Percentiles rank a stretch among this genome's conserved stretches.
Conservation (phyloP, 1,284 basidiomycete genomes). For the Austroboletus olivaceoglutinosus region DNA sequence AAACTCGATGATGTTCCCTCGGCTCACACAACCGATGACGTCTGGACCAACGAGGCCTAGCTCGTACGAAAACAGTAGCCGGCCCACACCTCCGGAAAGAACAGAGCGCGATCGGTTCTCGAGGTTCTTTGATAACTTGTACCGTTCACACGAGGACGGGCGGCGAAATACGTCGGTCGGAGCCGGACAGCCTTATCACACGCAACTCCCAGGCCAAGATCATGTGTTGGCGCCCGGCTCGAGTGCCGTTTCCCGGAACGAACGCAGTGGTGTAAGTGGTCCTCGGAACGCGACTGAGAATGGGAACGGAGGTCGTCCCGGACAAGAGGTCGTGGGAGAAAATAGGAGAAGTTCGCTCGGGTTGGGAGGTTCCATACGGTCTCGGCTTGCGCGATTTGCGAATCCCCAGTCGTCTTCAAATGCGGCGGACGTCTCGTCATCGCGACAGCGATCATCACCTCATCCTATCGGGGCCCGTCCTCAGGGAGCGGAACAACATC, state of each 20-base stretch:
- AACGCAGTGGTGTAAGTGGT: slow-evolving; percentile 7
- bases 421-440: slow-evolving; percentile 1
- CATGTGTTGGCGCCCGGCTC: not conserved
- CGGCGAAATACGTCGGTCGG: slow-evolving; percentile 15
- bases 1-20: slow-evolving; percentile 9
- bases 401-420: slow-evolving; percentile 18
- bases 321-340: slow-evolving; percentile 12
- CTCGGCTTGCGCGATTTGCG: slow-evolving; percentile 25
- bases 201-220: slow-evolving; percentile 5
- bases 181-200: slow-evolving; percentile 9
- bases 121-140: slow-evolving; percentile 22
- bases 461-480: slow-evolving; percentile 27
- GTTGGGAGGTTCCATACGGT: slow-evolving; percentile 25
- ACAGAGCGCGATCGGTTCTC: slow-evolving; percentile 26
- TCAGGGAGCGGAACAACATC: slow-evolving; percentile 16
- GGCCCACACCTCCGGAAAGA: slow-evolving; percentile 15
- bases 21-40: slow-evolving; percentile 8
- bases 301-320: slow-evolving; percentile 11
- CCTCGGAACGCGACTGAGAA: slow-evolving; percentile 4
- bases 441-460: slow-evolving; percentile 20
- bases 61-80: slow-evolving; percentile 17
- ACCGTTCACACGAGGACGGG: slow-evolving; percentile 25
- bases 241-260: slow-evolving; percentile 5
- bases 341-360: slow-evolving; percentile 18
- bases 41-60: slow-evolving; percentile 11